A percentile compares a stretch with the other conserved stretches of the same genome.
Conservation (phyloP, 805 yeast species). For the Metschnikowia drakensbergensis region DNA sequence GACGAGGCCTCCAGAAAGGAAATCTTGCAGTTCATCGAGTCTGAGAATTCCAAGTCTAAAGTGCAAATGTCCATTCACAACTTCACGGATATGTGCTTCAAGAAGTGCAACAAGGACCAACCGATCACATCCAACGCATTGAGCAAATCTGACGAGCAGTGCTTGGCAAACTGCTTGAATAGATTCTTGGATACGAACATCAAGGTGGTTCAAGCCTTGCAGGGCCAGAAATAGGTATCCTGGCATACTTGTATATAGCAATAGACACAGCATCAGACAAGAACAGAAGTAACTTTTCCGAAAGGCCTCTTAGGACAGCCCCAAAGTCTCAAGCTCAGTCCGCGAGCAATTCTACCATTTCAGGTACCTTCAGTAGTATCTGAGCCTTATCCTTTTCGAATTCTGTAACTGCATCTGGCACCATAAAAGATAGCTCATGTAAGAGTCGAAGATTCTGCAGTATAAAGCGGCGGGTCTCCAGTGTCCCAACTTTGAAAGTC, state of each 20-base stretch:
- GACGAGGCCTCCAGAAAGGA: slow-evolving; percentile 74
- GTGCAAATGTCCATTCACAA: slow-evolving; percentile 82
- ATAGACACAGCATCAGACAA: background rate
- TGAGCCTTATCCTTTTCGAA: slow-evolving; percentile 6
- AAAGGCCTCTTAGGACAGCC: no score
- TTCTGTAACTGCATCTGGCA: background rate
- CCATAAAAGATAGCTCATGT: background rate
- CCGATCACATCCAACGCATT: slow-evolving; percentile 48
- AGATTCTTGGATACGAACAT: slow-evolving; percentile 85
- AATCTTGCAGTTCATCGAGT: slow-evolving; percentile 68
- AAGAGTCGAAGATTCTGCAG: slow-evolving; percentile 4
- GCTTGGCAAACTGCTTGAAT: slow-evolving; percentile 78
- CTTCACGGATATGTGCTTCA: slow-evolving; percentile 88
- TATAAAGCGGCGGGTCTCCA: background rate
- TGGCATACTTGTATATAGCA: slow-evolving; percentile 8
- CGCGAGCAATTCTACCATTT: slow-evolving; percentile 1
- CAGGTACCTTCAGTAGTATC: slow-evolving; percentile 8
- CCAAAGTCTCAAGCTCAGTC: background rate
- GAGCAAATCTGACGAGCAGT: slow-evolving; percentile 57
- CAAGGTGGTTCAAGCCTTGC: slow-evolving; percentile 63
- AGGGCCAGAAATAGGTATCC: slow-evolving; percentile 26
- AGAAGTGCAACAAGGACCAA: slow-evolving; percentile 61
- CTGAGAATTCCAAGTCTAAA: slow-evolving; percentile 82
- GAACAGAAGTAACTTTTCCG: no score
- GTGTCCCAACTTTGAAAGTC: slow-evolving; percentile 12